Base-by-base conservation (phyloP, 176 grass and related monocot species). In the Rhynchospora breviuscula region DNA sequence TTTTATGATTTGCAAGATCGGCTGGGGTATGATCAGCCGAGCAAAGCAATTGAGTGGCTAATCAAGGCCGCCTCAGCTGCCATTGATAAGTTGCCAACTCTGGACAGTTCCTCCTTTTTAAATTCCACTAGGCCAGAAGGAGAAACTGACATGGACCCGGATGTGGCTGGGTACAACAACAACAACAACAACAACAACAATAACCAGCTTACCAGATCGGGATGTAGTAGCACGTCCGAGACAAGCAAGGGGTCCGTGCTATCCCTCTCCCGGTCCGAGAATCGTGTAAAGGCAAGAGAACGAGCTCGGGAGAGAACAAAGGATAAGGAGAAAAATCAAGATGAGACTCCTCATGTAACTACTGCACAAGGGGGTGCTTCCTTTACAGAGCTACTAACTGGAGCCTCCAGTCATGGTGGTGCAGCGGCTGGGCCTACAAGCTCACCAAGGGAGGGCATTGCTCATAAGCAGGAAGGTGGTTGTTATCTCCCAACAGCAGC, bases 1-100 rank as follows among this genome's bases (percentile, higher is more conserved):
- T 93, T 97, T 89, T 97, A 97, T 78, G 94, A 97, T 83, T 83
- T 97, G 81, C 94, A 97, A 83, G 94, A 93, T 59, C 94, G 94
- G 25, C 89, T 97, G 11, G 94, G 94, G 40, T 90, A 81, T 76
- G 91, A 97, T 87, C 94, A 93, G 84, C 91, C 94, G 2, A 97
- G 94, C 87, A 97, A 97, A 81, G 94, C 91, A 77, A 86, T 97
- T 81, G 91, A 97, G 40, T 97, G 94, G 94, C 91, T 97, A 84
- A 87, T 97, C 81, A 90, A 97, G 81, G 89, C 89, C n/a, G 94
- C 94, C 52, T 2, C 87, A 46, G 29, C 78, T 59, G 87, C 91
- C 78, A 97, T 97, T 85, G 91, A 97, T 15, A 78, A 86, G 60
- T 89, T 97, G 22, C 94, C 94, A 7, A 43, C 52, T 47, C 89